These are phyloP conservation scores for Phaeoacremonium minimum DNA, from an alignment of 2,329 filamentous ascomycete genomes.

Conservation along the genomic window DNA sequence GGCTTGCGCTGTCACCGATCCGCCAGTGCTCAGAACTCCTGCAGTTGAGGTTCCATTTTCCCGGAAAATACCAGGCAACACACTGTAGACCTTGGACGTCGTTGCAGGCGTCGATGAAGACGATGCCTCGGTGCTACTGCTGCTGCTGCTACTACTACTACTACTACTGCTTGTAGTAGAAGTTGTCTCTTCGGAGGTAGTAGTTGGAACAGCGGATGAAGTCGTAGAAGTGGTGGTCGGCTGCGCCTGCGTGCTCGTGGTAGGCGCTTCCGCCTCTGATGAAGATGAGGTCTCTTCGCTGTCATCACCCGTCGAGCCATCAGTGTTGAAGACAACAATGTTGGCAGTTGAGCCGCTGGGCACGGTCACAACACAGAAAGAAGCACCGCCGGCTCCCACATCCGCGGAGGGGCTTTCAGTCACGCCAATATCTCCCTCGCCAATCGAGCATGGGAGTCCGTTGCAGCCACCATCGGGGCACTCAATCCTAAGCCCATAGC, in stretches of 20 bases:
- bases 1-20: slow-evolving; percentile 5
- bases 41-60: slow-evolving; percentile 36
- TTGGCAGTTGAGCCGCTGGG: slow-evolving; percentile 61
- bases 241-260: slow-evolving; percentile 11
- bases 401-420: slow-evolving; percentile 48
- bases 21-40: not conserved
- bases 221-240: slow-evolving; percentile 16
- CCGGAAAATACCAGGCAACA: slow-evolving; percentile 47
- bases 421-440: no score
- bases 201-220: slow-evolving; percentile 5
- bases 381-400: slow-evolving; percentile 61
- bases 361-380: slow-evolving; percentile 75
- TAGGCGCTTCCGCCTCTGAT: slow-evolving; percentile 12
- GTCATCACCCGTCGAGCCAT: slow-evolving; percentile 30
- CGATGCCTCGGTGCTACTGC: slow-evolving; percentile 6
- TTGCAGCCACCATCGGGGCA: slow-evolving; percentile 64
- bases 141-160: slow-evolving; percentile 2
- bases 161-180: slow-evolving; percentile 10
- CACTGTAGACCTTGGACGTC: slow-evolving; percentile 15
- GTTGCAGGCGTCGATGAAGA: slow-evolving; percentile 12
- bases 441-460: slow-evolving; percentile 70
- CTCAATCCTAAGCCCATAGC: slow-evolving; percentile 65
- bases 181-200: slow-evolving; percentile 11
- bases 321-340: slow-evolving; percentile 56
- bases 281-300: slow-evolving; percentile 15